These are phyloP conservation scores for Candolleomyces eurysporus DNA, from an alignment of 768 basidiomycete species.

Conservation along the genomic window DNA sequence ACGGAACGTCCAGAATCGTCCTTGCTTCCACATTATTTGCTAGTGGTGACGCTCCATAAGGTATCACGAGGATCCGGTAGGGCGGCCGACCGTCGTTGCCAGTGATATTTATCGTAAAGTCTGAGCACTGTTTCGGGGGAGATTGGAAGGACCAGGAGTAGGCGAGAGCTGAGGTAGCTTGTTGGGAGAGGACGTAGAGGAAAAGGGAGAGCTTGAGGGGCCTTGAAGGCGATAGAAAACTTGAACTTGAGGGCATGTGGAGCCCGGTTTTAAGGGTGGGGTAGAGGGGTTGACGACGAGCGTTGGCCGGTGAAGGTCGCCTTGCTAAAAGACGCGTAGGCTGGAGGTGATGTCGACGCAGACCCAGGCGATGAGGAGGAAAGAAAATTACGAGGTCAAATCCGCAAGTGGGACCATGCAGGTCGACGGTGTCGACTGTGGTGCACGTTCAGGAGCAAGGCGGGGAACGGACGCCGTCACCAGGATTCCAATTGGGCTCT, in stretches of 20 bases:
- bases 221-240: neutral
- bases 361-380: no score
- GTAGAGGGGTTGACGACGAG: no score
- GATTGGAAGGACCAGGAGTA: slow-evolving; percentile 46
- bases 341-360: no score
- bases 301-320: no score
- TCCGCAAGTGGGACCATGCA: no score
- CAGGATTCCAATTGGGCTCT: no score
- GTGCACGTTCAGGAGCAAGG: neutral
- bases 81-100: slow-evolving; percentile 62
- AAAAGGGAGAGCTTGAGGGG: neutral
- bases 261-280: no score
- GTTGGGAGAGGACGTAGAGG: slow-evolving; percentile 2
- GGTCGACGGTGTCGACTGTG: neutral
- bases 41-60: slow-evolving; percentile 62
- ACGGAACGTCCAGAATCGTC: slow-evolving; percentile 53
- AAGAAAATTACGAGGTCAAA: no score
- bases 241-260: no score
- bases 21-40: slow-evolving; percentile 63
- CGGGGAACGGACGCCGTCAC: no score
- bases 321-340: no score
- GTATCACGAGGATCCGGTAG: slow-evolving; percentile 65
- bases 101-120: slow-evolving; percentile 55
- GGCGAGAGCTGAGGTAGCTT: slow-evolving; percentile 22
- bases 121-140: slow-evolving; percentile 63